phyloP scores from a whole-genome alignment of 2,329 filamentous ascomycete genomes.

The Berkeleyomyces basicola region DNA sequence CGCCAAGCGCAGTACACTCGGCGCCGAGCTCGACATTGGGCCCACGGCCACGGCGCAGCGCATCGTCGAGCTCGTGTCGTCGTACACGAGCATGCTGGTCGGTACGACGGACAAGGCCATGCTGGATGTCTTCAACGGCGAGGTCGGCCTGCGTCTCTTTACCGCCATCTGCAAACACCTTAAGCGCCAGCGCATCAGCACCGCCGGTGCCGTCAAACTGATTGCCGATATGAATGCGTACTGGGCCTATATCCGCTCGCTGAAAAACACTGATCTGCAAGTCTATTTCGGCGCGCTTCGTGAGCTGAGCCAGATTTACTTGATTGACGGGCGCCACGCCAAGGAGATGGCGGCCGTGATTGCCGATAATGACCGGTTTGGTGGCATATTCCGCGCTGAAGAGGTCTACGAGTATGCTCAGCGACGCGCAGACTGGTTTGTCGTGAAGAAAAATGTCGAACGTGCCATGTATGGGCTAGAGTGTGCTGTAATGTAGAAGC shows the following conservation, averaged over 20 bases:
- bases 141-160: constrained; percentile 87
- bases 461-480: constrained; percentile 94
- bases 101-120: constrained; percentile 96
- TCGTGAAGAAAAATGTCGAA: constrained; percentile 76
- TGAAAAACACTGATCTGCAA: constrained; percentile 69
- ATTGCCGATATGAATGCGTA: constrained; percentile 97
- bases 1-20: constrained; percentile 17
- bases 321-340: constrained; percentile 67
- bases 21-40: constrained; percentile 32
- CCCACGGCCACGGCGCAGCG: constrained; percentile 64
- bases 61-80: constrained; percentile 70
- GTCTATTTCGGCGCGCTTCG: constrained; percentile 84
- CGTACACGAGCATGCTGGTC: constrained; percentile 81
- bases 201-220: constrained; percentile 75
- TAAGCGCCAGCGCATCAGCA: constrained; percentile 84
- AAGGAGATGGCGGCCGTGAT: constrained; percentile 94
- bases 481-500: constrained; percentile 60
- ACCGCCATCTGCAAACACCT: constrained; percentile 89
- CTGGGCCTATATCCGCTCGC: constrained; percentile 63
- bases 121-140: constrained; percentile 95
- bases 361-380: constrained; percentile 76
- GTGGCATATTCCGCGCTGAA: constrained; percentile 83
- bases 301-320: constrained; percentile 86
- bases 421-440: constrained; percentile 85
- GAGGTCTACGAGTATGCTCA: constrained; percentile 98